A percentile compares a stretch with the other conserved stretches of the same genome.
These are phyloP conservation scores for Niveomyces coronatus DNA, from an alignment of 2,329 filamentous ascomycete species.

Conservation along the genomic window DNA sequence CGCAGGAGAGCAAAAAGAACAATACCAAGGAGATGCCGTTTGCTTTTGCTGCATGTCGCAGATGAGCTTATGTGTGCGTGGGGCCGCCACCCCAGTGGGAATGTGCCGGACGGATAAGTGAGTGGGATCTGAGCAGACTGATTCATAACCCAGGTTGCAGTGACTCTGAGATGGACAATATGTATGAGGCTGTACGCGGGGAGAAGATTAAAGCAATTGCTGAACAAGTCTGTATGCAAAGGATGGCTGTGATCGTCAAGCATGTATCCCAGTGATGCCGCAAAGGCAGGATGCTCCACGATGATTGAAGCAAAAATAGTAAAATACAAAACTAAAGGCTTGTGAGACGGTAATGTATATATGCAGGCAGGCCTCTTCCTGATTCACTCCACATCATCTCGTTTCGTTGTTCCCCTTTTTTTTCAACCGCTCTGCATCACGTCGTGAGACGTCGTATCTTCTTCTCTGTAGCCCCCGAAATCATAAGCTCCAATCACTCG, in stretches of 20 bases:
- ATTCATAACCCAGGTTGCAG: no score
- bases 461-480: not conserved
- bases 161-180: no score
- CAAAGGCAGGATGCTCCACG: no score
- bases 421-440: not conserved
- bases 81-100: not conserved
- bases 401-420: not conserved
- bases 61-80: not conserved
- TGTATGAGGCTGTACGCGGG: no score
- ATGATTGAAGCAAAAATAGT: no score
- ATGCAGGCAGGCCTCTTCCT: not conserved
- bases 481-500: slow-evolving; percentile 1
- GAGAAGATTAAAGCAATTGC: no score
- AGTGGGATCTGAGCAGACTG: not conserved
- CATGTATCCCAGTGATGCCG: no score
- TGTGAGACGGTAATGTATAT: not conserved
- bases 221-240: no score
- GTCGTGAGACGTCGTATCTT: slow-evolving; percentile 5
- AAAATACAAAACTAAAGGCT: no score
- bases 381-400: not conserved
- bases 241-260: no score
- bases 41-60: not conserved
- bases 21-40: slow-evolving; percentile 5
- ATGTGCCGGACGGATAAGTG: not conserved
- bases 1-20: not conserved